Evolutionary conservation across 176 grass and related monocot species (phyloP).

Genomic region (Zoysia japonica): DNA sequence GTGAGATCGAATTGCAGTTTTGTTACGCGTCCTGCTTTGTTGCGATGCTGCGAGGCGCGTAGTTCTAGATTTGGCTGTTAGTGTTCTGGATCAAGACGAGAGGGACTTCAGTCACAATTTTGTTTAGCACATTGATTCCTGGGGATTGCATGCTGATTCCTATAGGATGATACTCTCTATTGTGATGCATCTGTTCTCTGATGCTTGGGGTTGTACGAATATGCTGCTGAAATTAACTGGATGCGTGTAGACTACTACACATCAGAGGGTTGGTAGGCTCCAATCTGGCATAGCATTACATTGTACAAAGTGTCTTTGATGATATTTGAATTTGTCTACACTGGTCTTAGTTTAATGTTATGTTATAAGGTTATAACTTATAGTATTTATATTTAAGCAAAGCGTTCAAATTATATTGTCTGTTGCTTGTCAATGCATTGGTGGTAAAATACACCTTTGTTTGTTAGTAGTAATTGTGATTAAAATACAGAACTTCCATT

Average conservation of each 20-base stretch:
- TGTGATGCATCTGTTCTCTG: neutral
- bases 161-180: neutral
- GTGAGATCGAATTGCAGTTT: constrained; percentile 28
- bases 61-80: neutral
- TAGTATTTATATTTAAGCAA: neutral
- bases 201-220: constrained; percentile 5
- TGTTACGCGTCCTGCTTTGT: neutral
- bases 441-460: neutral
- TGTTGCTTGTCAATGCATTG: neutral
- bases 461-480: neutral
- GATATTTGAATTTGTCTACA: neutral
- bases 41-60: neutral
- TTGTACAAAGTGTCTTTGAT: no score
- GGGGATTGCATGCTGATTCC: neutral
- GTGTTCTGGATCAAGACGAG: neutral
- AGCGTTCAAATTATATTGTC: neutral
- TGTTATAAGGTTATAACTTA: neutral
- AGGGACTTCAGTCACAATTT: neutral
- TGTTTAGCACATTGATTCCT: neutral
- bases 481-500: neutral
- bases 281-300: neutral
- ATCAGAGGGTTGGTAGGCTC: neutral
- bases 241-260: constrained; percentile 9
- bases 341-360: neutral
- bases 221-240: neutral